Evolutionary conservation across 2,329 filamentous ascomycete species (phyloP), one percentile per base, ranked within the genome.

Genomic region (Elsinoe australis): DNA sequence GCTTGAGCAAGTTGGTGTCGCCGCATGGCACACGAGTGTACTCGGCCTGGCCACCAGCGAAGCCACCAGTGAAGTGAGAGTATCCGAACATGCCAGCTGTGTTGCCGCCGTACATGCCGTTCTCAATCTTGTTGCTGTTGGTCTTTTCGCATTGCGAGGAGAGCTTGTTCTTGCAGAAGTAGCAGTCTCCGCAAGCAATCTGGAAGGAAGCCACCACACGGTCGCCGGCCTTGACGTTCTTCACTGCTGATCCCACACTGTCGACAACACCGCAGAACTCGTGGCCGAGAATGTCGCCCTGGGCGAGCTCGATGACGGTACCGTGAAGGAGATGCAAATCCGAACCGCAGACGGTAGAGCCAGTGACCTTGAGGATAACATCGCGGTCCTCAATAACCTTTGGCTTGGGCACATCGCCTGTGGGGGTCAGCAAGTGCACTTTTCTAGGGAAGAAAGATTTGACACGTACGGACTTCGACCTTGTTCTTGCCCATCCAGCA

Each of bases 201-300:
- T 92, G 87, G 70, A 94, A 94, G 7, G 81, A 85, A 0, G 84
- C 87, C 1, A 94, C 87, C 15, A 92, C 88, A 22, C 87, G 63
- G 52, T 74, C 68, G 10, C 55, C 62, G 50, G 68, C 69, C 56
- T 68, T 61, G 49, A 72, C 56, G 5, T 66, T 67, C 41, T 58
- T 70, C 15, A 73, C 66, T 1, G 51, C 63, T 5, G 64, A 54
- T 9, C 71, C 71, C 47, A 72, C 62, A 41, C 67, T 60, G 36
- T 74, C 70, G 2, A 74, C 69, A 9, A 73, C 58, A 54, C 71
- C 71, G 55, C 71, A 74, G 59, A 74, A 74, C 55, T 74, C 71
- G 55, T 74, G 71, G 5, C 71, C 71, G 9, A 74, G 62, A 47
- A 74, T 73, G 50, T 74, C 71, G 36, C 71, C 71, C 58, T 72